Evolutionary conservation across 352 stramenopile species (phyloP), one percentile per base, ranked within the genome.

Genomic region (Phytophthora ohioensis): DNA sequence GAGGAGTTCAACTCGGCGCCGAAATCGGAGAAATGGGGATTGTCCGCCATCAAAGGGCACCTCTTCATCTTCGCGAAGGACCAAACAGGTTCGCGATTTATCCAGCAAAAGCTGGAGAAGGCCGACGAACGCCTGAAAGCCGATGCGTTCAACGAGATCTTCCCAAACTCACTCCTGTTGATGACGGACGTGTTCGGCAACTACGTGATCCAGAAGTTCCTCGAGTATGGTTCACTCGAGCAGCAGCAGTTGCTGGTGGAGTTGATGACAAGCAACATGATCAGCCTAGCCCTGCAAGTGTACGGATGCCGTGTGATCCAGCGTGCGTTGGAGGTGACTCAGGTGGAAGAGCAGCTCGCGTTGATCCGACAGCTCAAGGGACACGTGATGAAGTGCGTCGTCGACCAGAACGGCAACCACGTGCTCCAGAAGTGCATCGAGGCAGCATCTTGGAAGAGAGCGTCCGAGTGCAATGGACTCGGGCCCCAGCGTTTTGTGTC

Each of bases 401-500:
- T 98, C 46, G 98, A 99, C 66, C 97, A 99, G 70, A 98, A 99
- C 71, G 98, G 97, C 11, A 99, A 99, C 67, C 98, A 99, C 71
- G 98, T 99, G 8, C 91, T 99, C 47, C 98, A 99, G 71, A 99
- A 99, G 76, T 98, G 94, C 71, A 98, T 99, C 51, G 97, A 99
- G 67, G 85, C 80, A 15, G 81, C 87, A 35, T 93, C 86, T 38
- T 91, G 79, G 77, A 87, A 80, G 56, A 75, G 60, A 47, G 69
- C 68, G 4, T 57, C 64, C 15, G 59, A 69, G 30, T 58, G 30
- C 51, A 75, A 62, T 27, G 42, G 54, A 41, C 45, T 78, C 32
- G 67, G 69, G 35, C 47, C 57, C 13, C 69, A 70, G 47, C 64
- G 69, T 47, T 75, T 61, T 45, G 85, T 94, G 43, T 88, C 93